phyloP scores from a whole-genome alignment of 495 filamentous ascomycete genomes.

The Lasiosphaeria ovina region DNA sequence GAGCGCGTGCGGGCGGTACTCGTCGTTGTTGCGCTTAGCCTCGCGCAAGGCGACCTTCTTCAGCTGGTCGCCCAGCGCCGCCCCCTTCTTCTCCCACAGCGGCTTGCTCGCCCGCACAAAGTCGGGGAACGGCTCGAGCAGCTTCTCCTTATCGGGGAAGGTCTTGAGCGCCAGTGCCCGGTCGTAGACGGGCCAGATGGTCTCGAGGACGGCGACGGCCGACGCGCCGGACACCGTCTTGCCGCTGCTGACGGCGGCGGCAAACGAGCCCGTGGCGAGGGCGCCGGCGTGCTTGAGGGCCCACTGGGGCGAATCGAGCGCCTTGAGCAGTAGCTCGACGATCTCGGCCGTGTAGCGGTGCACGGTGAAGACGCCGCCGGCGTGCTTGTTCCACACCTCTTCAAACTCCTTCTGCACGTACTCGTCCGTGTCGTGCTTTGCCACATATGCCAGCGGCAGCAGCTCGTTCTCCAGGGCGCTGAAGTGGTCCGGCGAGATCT shows the following conservation, averaged over 20 bases:
- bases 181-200: constrained; percentile 79
- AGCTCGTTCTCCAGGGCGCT: constrained; percentile 68
- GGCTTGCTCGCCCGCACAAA: constrained; percentile 63
- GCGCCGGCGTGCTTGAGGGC: constrained; percentile 85
- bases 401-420: constrained; percentile 71
- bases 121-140: constrained; percentile 79
- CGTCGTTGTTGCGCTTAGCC: constrained; percentile 82
- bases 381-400: constrained; percentile 86
- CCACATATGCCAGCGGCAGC: constrained; percentile 84
- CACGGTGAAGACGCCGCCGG: constrained; percentile 77
- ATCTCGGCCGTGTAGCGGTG: constrained; percentile 84
- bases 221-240: constrained; percentile 50
- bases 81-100: constrained; percentile 46
- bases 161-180: constrained; percentile 81
- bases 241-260: constrained; percentile 54
- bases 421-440: constrained; percentile 77
- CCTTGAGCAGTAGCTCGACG: constrained; percentile 57
- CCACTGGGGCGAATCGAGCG: constrained; percentile 80
- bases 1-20: constrained; percentile 75
- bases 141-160: constrained; percentile 88
- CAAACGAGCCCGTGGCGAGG: constrained; percentile 71
- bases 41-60: constrained; percentile 65
- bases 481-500: constrained; percentile 86
- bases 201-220: constrained; percentile 51
- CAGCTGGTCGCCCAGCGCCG: too few relatives aligned